Percentiles rank a stretch among this genome's conserved stretches.
phyloP scores from a whole-genome alignment of 2,329 filamentous ascomycete genomes.

The Pyricularia sp. region DNA sequence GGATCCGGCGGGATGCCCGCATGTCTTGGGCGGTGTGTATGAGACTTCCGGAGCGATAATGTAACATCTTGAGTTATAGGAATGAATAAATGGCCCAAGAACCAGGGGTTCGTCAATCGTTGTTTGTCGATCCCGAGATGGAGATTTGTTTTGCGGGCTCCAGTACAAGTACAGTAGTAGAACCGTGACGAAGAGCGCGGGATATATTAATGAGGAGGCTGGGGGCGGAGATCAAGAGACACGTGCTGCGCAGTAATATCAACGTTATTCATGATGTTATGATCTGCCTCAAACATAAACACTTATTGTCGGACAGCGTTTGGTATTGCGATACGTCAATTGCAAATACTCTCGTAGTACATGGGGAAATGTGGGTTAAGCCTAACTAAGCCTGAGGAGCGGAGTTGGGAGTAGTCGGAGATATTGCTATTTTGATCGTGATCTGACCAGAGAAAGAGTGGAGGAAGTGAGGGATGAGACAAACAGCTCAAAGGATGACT shows the following conservation, averaged over 20 bases:
- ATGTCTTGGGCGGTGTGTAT: neutral
- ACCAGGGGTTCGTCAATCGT: neutral
- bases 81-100: neutral
- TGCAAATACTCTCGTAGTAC: neutral
- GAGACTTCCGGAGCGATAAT: neutral
- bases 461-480: no score
- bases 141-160: neutral
- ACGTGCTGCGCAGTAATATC: neutral
- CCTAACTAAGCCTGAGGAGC: neutral
- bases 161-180: no score
- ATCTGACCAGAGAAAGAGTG: no score
- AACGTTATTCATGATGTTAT: neutral
- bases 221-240: neutral
- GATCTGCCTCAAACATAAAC: neutral
- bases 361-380: neutral
- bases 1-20: neutral
- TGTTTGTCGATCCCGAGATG: neutral
- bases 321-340: neutral
- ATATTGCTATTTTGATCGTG: neutral
- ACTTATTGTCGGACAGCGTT: neutral
- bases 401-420: neutral
- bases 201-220: neutral
- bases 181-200: no score
- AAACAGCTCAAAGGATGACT: no score
- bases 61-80: neutral